phyloP scores from a whole-genome alignment of 2,329 filamentous ascomycete genomes.

The Dactylellina parvicollis region DNA sequence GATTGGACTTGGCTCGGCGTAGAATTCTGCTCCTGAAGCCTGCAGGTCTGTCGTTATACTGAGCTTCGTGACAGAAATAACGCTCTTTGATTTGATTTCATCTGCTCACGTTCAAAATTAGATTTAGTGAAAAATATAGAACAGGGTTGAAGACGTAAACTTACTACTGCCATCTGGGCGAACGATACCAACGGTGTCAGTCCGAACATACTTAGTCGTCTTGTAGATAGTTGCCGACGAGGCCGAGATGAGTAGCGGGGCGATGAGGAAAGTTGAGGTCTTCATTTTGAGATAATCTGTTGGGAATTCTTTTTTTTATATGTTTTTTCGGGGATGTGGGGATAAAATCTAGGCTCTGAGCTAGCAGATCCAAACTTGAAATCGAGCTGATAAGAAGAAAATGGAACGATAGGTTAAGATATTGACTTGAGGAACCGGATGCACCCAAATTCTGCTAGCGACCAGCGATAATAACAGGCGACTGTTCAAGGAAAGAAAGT shows the following conservation, averaged over 20 bases:
- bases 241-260: neutral
- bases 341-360: neutral
- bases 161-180: too few species aligned
- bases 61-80: too few species aligned
- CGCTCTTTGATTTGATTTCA: too few species aligned
- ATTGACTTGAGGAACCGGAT: neutral
- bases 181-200: neutral
- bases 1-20: too few species aligned
- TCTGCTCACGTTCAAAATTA: too few species aligned
- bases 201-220: neutral
- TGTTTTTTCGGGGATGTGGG: neutral
- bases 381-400: neutral
- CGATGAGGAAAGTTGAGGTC: neutral
- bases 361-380: neutral
- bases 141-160: too few species aligned
- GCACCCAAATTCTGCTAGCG: neutral
- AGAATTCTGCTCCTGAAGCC: too few species aligned
- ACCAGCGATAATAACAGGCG: neutral
- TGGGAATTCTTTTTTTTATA: neutral
- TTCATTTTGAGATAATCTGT: neutral
- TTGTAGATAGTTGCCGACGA: neutral
- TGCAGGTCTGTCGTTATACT: too few species aligned
- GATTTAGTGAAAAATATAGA: too few species aligned
- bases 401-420: neutral
- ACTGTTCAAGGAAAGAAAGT: neutral